These are phyloP conservation scores for Pleurotus djamor DNA, from an alignment of 768 basidiomycete genomes.

Conservation along the genomic window DNA sequence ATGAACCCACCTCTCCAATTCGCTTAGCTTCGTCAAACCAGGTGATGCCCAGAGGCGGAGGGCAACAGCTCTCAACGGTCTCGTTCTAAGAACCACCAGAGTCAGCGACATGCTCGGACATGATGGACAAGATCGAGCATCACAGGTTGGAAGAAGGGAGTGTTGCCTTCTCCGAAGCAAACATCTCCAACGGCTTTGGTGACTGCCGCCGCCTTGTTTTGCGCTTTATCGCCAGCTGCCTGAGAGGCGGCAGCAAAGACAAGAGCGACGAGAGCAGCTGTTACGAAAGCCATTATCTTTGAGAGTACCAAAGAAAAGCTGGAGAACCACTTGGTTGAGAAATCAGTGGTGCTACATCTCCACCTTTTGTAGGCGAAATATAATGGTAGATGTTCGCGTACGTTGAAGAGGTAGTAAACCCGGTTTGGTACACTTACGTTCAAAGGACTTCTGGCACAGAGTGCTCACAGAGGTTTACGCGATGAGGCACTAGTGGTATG, in stretches of 20 bases:
- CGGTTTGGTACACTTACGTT: too few species aligned
- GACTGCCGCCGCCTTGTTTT: not conserved
- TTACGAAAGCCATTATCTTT: constrained; percentile 1
- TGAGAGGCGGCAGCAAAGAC: not conserved
- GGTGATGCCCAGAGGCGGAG: not conserved
- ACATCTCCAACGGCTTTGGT: not conserved
- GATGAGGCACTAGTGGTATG: too few species aligned
- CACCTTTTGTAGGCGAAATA: too few species aligned
- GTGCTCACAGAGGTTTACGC: too few species aligned
- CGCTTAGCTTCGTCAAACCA: not conserved
- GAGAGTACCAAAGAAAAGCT: too few species aligned
- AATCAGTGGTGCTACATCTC: too few species aligned
- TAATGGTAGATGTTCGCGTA: too few species aligned
- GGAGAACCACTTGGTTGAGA: too few species aligned
- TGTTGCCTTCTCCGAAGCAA: constrained; percentile 4
- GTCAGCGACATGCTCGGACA: not conserved
- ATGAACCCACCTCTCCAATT: not conserved
- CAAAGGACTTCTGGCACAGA: too few species aligned
- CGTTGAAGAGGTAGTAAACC: too few species aligned
- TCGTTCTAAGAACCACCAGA: not conserved
- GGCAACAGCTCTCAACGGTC: not conserved
- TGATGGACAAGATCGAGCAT: too few species aligned
- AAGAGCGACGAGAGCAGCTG: not conserved
- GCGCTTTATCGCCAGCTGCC: not conserved
- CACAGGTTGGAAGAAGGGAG: not conserved